Evolutionary conservation across 768 basidiomycete genomes (phyloP), one percentile per base, ranked within the genome.

Genomic region (Cytidiella melzeri): DNA sequence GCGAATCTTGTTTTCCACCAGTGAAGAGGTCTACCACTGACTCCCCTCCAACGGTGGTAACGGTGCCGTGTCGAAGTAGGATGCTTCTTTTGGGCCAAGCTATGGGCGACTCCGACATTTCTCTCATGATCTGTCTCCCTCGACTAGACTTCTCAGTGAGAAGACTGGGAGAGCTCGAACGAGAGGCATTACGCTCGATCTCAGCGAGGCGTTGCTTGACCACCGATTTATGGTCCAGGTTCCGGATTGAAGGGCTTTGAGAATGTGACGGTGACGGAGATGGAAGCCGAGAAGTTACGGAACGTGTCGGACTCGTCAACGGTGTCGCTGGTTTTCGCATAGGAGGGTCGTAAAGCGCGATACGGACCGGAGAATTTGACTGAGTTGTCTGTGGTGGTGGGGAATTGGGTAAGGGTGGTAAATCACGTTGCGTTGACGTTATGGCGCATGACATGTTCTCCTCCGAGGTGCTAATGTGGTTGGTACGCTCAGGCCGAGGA

Each of bases 201-300:
- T 84, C 75, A 9, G 80, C 79, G 12, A 84, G 71, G 28, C 84
- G 79, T 54, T 81, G 77, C 51, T 75, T 78, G 41, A 87, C 85
- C 20, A 86, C 75, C 5, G 83, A 85, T 34, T 78, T 63, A 47
- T 73, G 72, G 51, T 73, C 76, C 13, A 87, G 71, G 50, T 84
- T 80, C 23, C 74, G 66, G 39, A 87, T 77, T 6, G 84, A 86
- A 4, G 83, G 79, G 50, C 79, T 84, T 47, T 61, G 67, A 18
- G 62, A 59, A 46, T 61, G 69, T 51, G 58, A 62, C 40, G 64
- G 63, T 41, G 57, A 50, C 45, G 57, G 64, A 24, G 55, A 53
- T 42, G 47, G 56, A 26, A 34, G 62, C 46, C 36, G 53, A n/a
- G n/a, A n/a, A n/a, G n/a, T n/a, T n/a, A n/a, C n/a, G 20, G 56